Percentiles rank a stretch among this genome's conserved stretches.
These are phyloP conservation scores for Nemania sp. DNA, from an alignment of 2,329 filamentous ascomycete genomes.

Conservation along the genomic window DNA sequence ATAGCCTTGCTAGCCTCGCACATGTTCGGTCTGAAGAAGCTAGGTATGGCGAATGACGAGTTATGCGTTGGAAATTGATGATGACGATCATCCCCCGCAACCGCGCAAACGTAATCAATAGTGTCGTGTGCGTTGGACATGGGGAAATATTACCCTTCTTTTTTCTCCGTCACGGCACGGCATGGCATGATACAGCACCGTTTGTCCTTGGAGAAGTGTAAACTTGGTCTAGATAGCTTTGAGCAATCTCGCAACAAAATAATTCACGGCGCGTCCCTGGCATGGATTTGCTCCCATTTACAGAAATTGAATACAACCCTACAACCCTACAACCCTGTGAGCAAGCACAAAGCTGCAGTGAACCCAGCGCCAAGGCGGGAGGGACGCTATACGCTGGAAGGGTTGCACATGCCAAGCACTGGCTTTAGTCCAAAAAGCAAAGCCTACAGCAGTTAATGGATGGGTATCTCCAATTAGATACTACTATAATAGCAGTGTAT, in stretches of 20 bases:
- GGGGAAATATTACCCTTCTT: background rate
- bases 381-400: conserved; percentile 18
- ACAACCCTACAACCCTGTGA: conserved; percentile 3
- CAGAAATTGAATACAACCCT: conserved; percentile 35
- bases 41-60: background rate
- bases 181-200: background rate
- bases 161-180: conserved; percentile 4
- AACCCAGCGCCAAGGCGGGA: conserved; percentile 32
- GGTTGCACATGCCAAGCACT: conserved; percentile 35
- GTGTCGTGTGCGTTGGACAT: conserved; percentile 13
- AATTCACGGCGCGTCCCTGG: conserved; percentile 23
- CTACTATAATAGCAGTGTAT: background rate
- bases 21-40: background rate
- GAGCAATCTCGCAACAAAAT: background rate
- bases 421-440: conserved; percentile 13
- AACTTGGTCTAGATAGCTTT: background rate
- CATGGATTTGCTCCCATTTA: conserved; percentile 25
- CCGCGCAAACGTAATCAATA: conserved; percentile 18
- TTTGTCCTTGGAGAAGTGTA: conserved; percentile 3
- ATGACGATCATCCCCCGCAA: conserved; percentile 24
- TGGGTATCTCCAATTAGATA: conserved; percentile 11
- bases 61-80: conserved; percentile 33
- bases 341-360: conserved; percentile 14
- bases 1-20: conserved; percentile 29
- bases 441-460: background rate